Base-by-base conservation (phyloP, 495 filamentous ascomycete genomes). In the Poronia punctata region DNA sequence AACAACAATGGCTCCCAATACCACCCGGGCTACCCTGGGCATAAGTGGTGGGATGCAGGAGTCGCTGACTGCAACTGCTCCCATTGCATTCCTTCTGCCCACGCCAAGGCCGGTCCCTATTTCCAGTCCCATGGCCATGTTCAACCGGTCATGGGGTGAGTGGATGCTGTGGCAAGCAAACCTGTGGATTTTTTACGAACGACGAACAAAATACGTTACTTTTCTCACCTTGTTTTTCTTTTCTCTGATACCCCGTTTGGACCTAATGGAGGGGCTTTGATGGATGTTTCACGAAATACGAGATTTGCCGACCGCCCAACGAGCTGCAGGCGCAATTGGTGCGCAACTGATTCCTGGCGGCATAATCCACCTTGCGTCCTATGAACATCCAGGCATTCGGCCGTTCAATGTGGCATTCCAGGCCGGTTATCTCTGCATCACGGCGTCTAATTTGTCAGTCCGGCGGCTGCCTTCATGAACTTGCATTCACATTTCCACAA, bases 51-150 rank as follows among this genome's bases (percentile, higher is more conserved):
- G 76, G 66, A 74, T 42, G 72, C 74, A 44, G 71, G 67, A 26
- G 72, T 72, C 31, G 70, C 72, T 20, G 84, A 80, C 14, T 92
- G 84, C 56, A 71, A 67, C 43, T 92, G 86, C 57, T 56, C 65
- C 33, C 75, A 78, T 38, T 90, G 85, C 60, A 62, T 67, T 7
- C 15, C 46, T 12, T 54, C 55, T 18, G 28, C 50, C 12, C 80
- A 57, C 38, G 54, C 75, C 45, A 75, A 80, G 41, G 57, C 79
- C 20, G 74, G 78, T 24, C 61, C 74, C 12, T 86, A 88, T 54
- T 78, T 87, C 52, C 75, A 74, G 54, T 65, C 70, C 33, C 71
- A 71, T 34, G 66, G 67, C 31, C 86, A 79, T 49, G 61, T 79
- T 14, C 83, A 84, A 60, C 67, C 84, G 16, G 79, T 83, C 16